phyloP scores from a whole-genome alignment of 2,329 filamentous ascomycete species.

The Biscogniauxia marginata region DNA sequence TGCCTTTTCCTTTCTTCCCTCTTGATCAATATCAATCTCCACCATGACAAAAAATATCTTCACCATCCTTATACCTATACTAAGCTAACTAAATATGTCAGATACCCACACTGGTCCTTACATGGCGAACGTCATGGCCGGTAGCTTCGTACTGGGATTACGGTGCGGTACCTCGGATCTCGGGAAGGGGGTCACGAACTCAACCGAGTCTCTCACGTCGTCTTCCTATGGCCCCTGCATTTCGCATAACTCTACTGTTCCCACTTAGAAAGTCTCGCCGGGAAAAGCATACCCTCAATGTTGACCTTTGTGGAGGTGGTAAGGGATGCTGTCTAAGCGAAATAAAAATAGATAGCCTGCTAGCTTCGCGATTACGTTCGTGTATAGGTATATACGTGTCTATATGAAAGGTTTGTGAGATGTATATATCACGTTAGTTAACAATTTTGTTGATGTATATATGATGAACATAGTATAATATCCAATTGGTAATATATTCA shows the following conservation, averaged over 20 bases:
- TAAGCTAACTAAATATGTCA: not conserved
- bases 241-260: constrained; percentile 27
- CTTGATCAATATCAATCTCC: not conserved
- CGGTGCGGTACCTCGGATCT: constrained; percentile 47
- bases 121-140: constrained; percentile 55
- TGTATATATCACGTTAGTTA: too few relatives aligned
- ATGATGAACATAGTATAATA: too few relatives aligned
- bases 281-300: too few relatives aligned
- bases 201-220: constrained; percentile 32
- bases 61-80: not conserved
- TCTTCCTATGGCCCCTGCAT: constrained; percentile 32
- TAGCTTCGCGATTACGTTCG: too few relatives aligned
- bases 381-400: not conserved
- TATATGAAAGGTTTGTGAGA: too few relatives aligned
- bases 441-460: not conserved
- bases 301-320: too few relatives aligned
- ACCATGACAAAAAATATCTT: not conserved
- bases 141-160: constrained; percentile 57
- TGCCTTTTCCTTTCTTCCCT: not conserved
- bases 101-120: constrained; percentile 59
- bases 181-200: constrained; percentile 31
- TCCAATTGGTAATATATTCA: too few relatives aligned
- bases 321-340: too few relatives aligned
- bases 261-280: too few relatives aligned
- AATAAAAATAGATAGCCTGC: too few relatives aligned